Percentiles rank a stretch among this genome's conserved stretches.
These are phyloP conservation scores for Aleurites moluccanus DNA, from an alignment of 441 rosid species.

Conservation along the genomic window DNA sequence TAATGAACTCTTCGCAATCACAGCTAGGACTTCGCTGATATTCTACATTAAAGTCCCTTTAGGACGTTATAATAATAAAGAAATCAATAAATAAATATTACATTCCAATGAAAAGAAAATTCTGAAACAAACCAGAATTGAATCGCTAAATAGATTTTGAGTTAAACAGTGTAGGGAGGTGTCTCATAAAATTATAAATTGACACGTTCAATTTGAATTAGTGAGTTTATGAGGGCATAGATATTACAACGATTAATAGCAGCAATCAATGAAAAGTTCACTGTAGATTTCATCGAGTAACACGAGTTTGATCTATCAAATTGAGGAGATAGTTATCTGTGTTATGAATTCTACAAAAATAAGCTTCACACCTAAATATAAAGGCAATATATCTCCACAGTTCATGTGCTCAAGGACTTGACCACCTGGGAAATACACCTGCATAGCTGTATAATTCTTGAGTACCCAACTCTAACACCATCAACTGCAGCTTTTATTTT, in stretches of 20 bases:
- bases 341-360: neutral
- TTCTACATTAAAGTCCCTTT: neutral
- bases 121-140: neutral
- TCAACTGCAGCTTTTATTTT: constrained; percentile 45
- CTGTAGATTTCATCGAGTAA: neutral
- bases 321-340: neutral
- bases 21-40: too few species aligned
- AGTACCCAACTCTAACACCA: constrained; percentile 47
- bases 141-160: neutral
- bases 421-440: constrained; percentile 49
- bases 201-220: neutral
- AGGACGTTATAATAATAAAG: too few species aligned
- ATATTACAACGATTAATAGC: too few species aligned
- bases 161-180: neutral
- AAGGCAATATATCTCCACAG: neutral
- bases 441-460: constrained; percentile 63
- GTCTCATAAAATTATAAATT: neutral
- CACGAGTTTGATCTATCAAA: neutral
- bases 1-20: too few species aligned
- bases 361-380: neutral
- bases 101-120: neutral
- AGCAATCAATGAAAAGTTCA: neutral
- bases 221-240: neutral
- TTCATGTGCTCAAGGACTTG: constrained; percentile 35
- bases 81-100: too few species aligned